Percentiles rank a stretch among this genome's conserved stretches.
Evolutionary conservation across 768 basidiomycete genomes (phyloP).

Genomic region (Kwoniella heveanensis): DNA sequence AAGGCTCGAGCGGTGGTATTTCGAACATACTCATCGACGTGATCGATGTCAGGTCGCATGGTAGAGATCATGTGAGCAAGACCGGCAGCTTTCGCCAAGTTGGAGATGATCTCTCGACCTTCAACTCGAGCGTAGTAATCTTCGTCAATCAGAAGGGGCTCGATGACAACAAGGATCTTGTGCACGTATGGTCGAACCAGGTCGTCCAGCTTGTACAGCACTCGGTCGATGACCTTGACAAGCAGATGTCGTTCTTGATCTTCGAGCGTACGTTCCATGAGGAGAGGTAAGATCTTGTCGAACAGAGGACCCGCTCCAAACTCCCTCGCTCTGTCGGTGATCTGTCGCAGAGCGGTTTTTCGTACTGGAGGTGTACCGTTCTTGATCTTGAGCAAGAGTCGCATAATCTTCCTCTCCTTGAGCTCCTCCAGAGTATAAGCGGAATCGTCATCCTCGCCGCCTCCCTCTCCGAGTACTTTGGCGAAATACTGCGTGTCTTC

Average conservation of each 20-base stretch:
- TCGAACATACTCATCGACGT: conserved; percentile 97
- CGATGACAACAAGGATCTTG: conserved; percentile 99
- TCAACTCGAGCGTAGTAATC: conserved; percentile 82
- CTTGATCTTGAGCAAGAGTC: conserved; percentile 95
- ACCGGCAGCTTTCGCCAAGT: conserved; percentile 96
- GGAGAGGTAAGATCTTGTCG: conserved; percentile 95
- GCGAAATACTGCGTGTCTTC: conserved; percentile 98
- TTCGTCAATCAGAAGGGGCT: conserved; percentile 96
- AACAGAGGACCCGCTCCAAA: conserved; percentile 97
- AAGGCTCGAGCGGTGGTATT: conserved; percentile 99
- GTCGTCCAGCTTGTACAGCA: conserved; percentile 98
- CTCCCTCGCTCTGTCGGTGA: conserved; percentile 98
- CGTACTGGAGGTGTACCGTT: conserved; percentile 98
- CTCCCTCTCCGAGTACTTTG: conserved; percentile 66
- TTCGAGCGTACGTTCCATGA: conserved; percentile 83
- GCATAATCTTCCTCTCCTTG: conserved; percentile 99
- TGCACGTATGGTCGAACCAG: conserved; percentile 98
- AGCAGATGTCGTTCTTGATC: conserved; percentile 97
- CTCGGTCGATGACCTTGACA: conserved; percentile 98
- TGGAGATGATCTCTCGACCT: conserved; percentile 98
- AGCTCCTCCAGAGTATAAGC: conserved; percentile 92
- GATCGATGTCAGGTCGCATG: conserved; percentile 99
- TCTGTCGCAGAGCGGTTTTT: conserved; percentile 95
- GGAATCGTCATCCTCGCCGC: conserved; percentile 80
- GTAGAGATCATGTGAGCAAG: conserved; percentile 99